Evolutionary conservation across 2,329 filamentous ascomycete genomes (phyloP).

Genomic region (Verticillium isaacii): DNA sequence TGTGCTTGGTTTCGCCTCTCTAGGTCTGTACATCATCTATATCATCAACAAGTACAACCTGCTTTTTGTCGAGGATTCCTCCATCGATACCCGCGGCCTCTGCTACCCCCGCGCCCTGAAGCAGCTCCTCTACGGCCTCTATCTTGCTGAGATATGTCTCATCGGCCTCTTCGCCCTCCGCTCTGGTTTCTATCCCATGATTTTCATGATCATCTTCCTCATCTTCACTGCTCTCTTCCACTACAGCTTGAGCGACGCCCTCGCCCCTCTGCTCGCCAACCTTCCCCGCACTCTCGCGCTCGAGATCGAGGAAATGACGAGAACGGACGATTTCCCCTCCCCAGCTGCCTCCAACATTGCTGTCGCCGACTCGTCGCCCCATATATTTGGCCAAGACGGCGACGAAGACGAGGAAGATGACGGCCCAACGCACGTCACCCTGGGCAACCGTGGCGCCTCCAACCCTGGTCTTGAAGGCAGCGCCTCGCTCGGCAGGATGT

Average conservation of each 20-base stretch:
- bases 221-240: slow-evolving; percentile 75
- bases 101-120: slow-evolving; percentile 84
- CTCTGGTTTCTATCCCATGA: slow-evolving; percentile 60
- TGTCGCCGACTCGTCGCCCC: slow-evolving; percentile 13
- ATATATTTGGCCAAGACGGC: slow-evolving; percentile 7
- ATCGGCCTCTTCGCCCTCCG: slow-evolving; percentile 78
- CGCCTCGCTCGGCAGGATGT: slow-evolving; percentile 23
- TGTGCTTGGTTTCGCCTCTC: slow-evolving; percentile 74
- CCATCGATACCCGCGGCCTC: slow-evolving; percentile 82
- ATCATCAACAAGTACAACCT: slow-evolving; percentile 88
- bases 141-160: slow-evolving; percentile 76
- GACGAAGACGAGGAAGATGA: slow-evolving; percentile 20
- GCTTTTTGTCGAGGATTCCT: slow-evolving; percentile 76
- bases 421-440: slow-evolving; percentile 13
- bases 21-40: slow-evolving; percentile 78
- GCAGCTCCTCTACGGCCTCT: slow-evolving; percentile 79
- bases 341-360: slow-evolving; percentile 15
- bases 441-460: slow-evolving; percentile 20
- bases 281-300: slow-evolving; percentile 69
- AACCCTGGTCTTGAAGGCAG: slow-evolving; percentile 28
- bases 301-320: slow-evolving; percentile 39
- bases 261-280: slow-evolving; percentile 71
- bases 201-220: slow-evolving; percentile 72
- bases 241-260: slow-evolving; percentile 64
- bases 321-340: slow-evolving; percentile 34